These are phyloP conservation scores for Paramyrothecium roridum DNA, from an alignment of 2,329 filamentous ascomycete genomes.

Conservation along the genomic window DNA sequence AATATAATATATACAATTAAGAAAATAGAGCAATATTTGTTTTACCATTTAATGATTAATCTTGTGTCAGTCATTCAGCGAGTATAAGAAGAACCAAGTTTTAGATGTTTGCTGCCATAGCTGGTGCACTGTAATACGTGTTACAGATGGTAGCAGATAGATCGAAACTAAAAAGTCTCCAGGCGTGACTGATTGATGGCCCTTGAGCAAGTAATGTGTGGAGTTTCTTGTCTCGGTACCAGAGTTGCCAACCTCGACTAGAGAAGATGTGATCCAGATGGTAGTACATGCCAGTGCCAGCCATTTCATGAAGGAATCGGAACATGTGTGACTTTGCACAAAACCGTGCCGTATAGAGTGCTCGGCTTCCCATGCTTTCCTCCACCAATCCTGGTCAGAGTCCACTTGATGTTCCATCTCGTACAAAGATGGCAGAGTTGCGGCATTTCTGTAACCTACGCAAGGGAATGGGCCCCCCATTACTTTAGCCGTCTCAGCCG, in stretches of 20 bases:
- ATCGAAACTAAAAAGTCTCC: constrained; percentile 20
- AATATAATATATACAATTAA: too few species aligned
- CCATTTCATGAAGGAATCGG: constrained; percentile 19
- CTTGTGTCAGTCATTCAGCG: too few species aligned
- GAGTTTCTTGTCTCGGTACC: constrained; percentile 18
- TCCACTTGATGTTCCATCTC: constrained; percentile 21
- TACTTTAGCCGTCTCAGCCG: background rate
- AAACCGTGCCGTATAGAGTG: constrained; percentile 15
- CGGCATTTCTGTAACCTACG: constrained; percentile 12
- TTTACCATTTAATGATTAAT: too few species aligned
- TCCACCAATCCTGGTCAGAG: constrained; percentile 22
- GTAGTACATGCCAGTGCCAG: constrained; percentile 22
- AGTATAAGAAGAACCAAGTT: too few species aligned
- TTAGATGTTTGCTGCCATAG: too few species aligned
- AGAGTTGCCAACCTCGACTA: constrained; percentile 15
- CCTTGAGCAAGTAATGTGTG: constrained; percentile 19
- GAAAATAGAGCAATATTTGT: too few species aligned
- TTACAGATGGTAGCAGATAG: too few species aligned
- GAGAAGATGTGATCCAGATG: constrained; percentile 17
- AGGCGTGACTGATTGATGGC: constrained; percentile 19
- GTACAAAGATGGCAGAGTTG: constrained; percentile 12
- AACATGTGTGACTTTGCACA: constrained; percentile 14
- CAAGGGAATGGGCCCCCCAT: background rate
- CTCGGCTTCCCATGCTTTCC: constrained; percentile 15
- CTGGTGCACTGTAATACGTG: too few species aligned